A percentile compares a stretch with the other conserved stretches of the same genome.
These are phyloP conservation scores for Boletus sp. DNA, from an alignment of 768 basidiomycete genomes.

Conservation along the genomic window DNA sequence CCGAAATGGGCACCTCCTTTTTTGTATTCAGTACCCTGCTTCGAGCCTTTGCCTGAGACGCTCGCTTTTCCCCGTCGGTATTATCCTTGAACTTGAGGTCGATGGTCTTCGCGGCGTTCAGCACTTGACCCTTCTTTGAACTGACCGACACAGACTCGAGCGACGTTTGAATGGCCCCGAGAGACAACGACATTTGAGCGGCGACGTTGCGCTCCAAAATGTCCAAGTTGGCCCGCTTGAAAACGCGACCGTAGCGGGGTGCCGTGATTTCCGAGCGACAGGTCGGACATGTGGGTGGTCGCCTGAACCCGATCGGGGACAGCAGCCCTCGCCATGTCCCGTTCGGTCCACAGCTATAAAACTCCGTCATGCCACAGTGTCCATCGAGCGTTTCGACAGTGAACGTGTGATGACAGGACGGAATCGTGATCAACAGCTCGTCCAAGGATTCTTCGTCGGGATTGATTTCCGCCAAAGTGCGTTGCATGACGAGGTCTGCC, in stretches of 20 bases:
- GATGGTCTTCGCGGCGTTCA: constrained; percentile 8
- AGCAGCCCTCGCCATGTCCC: constrained; percentile 44
- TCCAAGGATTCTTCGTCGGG: constrained; percentile 39
- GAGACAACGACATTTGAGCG: constrained; percentile 44
- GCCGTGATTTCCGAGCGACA: constrained; percentile 57
- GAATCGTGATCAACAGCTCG: constrained; percentile 57
- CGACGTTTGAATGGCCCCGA: constrained; percentile 30
- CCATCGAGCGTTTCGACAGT: constrained; percentile 73
- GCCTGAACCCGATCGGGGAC: constrained; percentile 37
- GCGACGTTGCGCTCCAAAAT: constrained; percentile 64
- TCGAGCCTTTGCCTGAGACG: constrained; percentile 9
- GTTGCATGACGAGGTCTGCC: constrained; percentile 59
- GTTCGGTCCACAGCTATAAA: constrained; percentile 38
- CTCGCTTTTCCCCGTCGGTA: neutral
- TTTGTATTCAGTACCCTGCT: constrained; percentile 12
- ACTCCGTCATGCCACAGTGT: constrained; percentile 45
- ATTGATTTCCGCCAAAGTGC: constrained; percentile 47
- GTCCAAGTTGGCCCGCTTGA: constrained; percentile 61
- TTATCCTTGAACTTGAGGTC: constrained; percentile 15
- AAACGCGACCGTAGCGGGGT: constrained; percentile 57
- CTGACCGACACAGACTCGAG: constrained; percentile 30
- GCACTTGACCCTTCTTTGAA: constrained; percentile 15
- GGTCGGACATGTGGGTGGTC: constrained; percentile 56
- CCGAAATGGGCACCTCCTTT: constrained; percentile 22
- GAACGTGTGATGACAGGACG: constrained; percentile 59